Base-by-base conservation (phyloP, 257 asterid species). In the Apocynum venetum region DNA sequence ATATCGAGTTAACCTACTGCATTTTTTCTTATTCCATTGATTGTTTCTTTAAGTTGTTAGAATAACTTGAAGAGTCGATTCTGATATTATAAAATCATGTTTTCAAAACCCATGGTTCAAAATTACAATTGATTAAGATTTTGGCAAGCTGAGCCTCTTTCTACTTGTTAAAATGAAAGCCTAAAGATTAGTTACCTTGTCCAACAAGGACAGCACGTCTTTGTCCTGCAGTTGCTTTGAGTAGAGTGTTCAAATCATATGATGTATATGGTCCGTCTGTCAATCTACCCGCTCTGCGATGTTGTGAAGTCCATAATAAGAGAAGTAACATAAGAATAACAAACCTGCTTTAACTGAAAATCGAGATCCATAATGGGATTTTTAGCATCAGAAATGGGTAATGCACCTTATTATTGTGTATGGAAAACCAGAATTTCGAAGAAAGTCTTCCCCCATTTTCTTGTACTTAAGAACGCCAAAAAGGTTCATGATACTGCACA, bases 251-350 rank as follows among this genome's bases (percentile, higher is more conserved):
- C 55, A 92, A 96, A 89, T 91, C 96, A 79, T 94, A 94, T 17
- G 98, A 94, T 52, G 98, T 94, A 88, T 94, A 94, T 59, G 97
- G 98, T 61, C 98, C 98, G 61, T 92, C 98, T 25, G 98, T 94
- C 84, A 94, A 85, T 79, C 98, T 88, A 46, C 98, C 97, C 46
- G 98, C 77, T 79, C 98, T 92, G 91, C 68, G 51, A 73, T 53
- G 60, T 38, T 19, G 17, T 46, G 74, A 64, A 31, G 47, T 68
- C 17, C 56, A 40, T 31, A 55, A 36, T 36, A 46, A 71, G 40
- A 71, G 69, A 66, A 76, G 13, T 52, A 38, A 6, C 57, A 75
- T 71, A 14, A 61, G 41, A 43, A 41, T 20, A 61, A 14, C 3
- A 11, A 67, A 81, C 52, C 25, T 46, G 49, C 57, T 51, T 14